Base-by-base conservation (phyloP, 805 yeast species). In the Ogataea philodendri region DNA sequence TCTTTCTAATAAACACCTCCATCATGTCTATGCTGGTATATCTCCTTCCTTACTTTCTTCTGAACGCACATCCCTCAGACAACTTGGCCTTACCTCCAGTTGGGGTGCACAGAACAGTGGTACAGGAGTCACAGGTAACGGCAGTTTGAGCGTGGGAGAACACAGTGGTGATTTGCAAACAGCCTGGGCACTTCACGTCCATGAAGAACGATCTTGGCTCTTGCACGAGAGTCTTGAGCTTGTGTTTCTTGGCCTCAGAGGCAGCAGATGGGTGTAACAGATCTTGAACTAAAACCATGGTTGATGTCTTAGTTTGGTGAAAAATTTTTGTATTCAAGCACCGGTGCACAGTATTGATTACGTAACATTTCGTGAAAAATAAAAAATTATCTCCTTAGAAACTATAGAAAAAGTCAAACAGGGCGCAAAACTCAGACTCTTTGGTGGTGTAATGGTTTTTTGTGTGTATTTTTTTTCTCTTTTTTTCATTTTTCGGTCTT, bases 91-190 rank as follows among this genome's bases (percentile, higher is more conserved):
- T 93, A 79, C 99, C 99, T 80, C 99, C 99, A 56, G 97, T 84
- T 69, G 99, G 99, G 65, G 93, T 83, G 76, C 97, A 89, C 67
- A 93, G 84, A 53, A 93, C 97, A 55, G 96, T 87, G 56, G 97
- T 82, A 77, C 99, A 93, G 39, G 95, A 81, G 66, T 94, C 97
- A 81, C 99, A 93, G 65, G 96, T 84, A 64, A 93, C 98, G 63
- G 97, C 97, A 62, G 98, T 93, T 80, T 93, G 98, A 57, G 99
- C 97, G 74, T 93, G 98, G 52, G 97, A 90, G 84, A 93, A 93
- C 57, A 93, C 97, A 59, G 97, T 90, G 72, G 98, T 88, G 78
- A 93, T 93, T 82, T 82, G 84, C 70, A 90, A 79, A 78, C 99
- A 93, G 63, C 98, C 97, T 72, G 95, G 97, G 75, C 98, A 93